phyloP scores from a whole-genome alignment of 2,329 filamentous ascomycete species.

The Exophiala lecanii-corni region DNA sequence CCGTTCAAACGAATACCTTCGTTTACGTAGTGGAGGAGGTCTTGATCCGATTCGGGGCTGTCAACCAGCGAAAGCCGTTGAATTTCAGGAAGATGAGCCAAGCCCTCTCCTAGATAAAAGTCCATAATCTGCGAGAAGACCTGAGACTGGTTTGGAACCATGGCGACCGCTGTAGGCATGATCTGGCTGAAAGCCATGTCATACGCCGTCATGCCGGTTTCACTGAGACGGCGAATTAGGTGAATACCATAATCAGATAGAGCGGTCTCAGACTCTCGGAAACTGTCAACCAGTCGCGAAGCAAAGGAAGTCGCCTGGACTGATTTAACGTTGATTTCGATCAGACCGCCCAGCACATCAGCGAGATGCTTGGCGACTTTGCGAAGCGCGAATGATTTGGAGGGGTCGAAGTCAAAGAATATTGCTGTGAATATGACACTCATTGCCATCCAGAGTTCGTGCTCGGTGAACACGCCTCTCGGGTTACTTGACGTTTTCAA shows the following conservation, averaged over 20 bases:
- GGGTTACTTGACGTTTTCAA: conserved; percentile 51
- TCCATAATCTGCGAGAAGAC: conserved; percentile 69
- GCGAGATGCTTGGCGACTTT: conserved; percentile 55
- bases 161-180: conserved; percentile 60
- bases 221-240: conserved; percentile 61
- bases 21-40: conserved; percentile 64
- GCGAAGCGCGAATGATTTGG: conserved; percentile 61
- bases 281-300: conserved; percentile 46
- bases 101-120: conserved; percentile 61
- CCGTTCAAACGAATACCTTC: conserved; percentile 68
- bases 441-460: conserved; percentile 57
- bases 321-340: conserved; percentile 63
- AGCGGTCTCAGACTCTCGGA: conserved; percentile 49
- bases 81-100: conserved; percentile 56
- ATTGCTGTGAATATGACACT: conserved; percentile 62
- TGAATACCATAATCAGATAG: conserved; percentile 62
- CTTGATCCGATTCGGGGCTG: conserved; percentile 54
- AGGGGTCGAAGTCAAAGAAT: conserved; percentile 62
- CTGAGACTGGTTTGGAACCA: conserved; percentile 67
- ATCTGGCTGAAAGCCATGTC: conserved; percentile 70
- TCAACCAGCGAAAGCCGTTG: conserved; percentile 55
- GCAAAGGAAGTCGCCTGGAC: conserved; percentile 54
- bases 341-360: conserved; percentile 54
- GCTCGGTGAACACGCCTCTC: conserved; percentile 51
- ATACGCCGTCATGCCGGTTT: conserved; percentile 56